Evolutionary conservation across 208 protist genomes (phyloP), one percentile per base, ranked within the genome.

Genomic region (Leishmania mexicana): DNA sequence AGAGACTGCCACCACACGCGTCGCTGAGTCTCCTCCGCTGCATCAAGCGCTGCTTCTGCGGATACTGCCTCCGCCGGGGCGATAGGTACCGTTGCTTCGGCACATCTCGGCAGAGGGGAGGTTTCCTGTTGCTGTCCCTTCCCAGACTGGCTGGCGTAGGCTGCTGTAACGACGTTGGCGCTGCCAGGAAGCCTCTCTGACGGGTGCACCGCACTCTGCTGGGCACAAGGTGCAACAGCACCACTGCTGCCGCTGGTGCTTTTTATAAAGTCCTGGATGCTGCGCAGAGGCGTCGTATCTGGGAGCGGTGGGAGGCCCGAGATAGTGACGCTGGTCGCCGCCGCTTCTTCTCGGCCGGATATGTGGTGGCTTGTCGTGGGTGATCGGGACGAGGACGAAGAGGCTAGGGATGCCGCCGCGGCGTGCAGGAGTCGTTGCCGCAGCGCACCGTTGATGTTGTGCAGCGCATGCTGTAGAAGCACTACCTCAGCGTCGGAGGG

Each of bases 401-500:
- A 79, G 8, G 77, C n/a, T 8, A 88, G 75, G 15, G 81, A 83
- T 17, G 58, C 71, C 2, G 83, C 76, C 10, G 85, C 85, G 1
- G 85, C 79, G 60, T 74, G 75, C 51, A 88, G 72, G 4, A 88
- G 83, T 47, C 83, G 83, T 40, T 80, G 79, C 17, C 83, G 83
- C 35, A 86, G 79, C 10, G 70, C 67, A 68, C 79, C 74, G 79
- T 86, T 75, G 75, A 86, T 80, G 67, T 73, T 82, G 42, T 47
- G 78, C 19, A 86, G 67, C n/a, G 83, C 83, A 76, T 86, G 78
- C 58, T 86, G 83, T 35, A 86, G 67, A n/a, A 86, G 79, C 10
- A 81, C 47, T 28, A 91, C 80, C 49, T 91, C 90, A 13, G 84
- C 83, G 58, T 78, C 82, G 53, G 88, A 89, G 11, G 84, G 77